A percentile compares a stretch with the other conserved stretches of the same genome.
phyloP scores from a whole-genome alignment of 768 basidiomycete genomes.

The Calocera viscosa region DNA sequence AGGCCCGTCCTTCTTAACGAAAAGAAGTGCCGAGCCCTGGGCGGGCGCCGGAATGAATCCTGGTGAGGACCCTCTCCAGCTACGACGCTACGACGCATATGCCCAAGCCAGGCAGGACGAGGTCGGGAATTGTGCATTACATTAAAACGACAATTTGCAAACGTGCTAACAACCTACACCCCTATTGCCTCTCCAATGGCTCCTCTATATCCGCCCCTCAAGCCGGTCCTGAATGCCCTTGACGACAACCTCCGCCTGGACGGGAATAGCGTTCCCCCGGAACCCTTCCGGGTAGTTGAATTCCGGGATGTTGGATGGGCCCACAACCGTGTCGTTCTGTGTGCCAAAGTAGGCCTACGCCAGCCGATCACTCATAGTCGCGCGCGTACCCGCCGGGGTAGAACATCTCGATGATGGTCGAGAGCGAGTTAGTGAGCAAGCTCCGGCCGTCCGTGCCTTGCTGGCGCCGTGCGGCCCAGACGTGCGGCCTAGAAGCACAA shows the following conservation, averaged over 20 bases:
- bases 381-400: slow-evolving; percentile 69
- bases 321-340: slow-evolving; percentile 63
- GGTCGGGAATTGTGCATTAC: too few relatives aligned
- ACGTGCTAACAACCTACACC: background rate
- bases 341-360: slow-evolving; percentile 60
- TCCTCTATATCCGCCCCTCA: slow-evolving; percentile 21
- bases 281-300: slow-evolving; percentile 64
- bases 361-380: slow-evolving; percentile 75
- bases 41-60: too few relatives aligned
- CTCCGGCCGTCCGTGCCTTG: too few relatives aligned
- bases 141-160: too few relatives aligned
- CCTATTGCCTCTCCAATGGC: background rate
- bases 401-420: slow-evolving; percentile 78
- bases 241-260: slow-evolving; percentile 51
- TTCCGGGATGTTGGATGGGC: background rate
- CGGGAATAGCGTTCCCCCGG: slow-evolving; percentile 66
- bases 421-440: too few relatives aligned
- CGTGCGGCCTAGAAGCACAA: too few relatives aligned
- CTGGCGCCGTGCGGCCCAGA: too few relatives aligned
- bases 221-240: slow-evolving; percentile 61
- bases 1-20: too few relatives aligned
- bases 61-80: too few relatives aligned
- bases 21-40: too few relatives aligned
- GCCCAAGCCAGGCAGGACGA: too few relatives aligned
- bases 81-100: too few relatives aligned